A percentile compares a stretch with the other conserved stretches of the same genome.
Conservation (phyloP, 495 filamentous ascomycete species). For the Schizothecium vesticola region DNA sequence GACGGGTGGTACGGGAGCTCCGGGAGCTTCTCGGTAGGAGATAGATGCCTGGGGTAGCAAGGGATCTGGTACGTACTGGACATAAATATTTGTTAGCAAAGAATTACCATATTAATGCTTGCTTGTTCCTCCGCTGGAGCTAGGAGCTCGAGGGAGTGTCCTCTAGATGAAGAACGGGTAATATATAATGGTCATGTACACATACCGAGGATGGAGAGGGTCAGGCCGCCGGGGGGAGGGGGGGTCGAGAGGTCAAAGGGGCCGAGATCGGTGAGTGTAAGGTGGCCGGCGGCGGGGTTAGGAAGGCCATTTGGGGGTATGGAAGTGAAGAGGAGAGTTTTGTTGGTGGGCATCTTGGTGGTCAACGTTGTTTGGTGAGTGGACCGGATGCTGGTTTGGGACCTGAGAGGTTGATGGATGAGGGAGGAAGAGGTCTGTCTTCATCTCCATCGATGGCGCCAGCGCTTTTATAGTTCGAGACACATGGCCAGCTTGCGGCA, state of each 20-base stretch:
- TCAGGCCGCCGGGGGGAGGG: background rate
- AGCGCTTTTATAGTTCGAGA: background rate
- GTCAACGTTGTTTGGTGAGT: background rate
- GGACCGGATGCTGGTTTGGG: background rate
- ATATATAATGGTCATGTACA: too few relatives aligned
- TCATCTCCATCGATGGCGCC: background rate
- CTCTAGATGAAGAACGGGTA: too few relatives aligned
- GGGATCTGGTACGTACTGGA: background rate
- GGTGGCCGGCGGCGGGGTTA: constrained; percentile 59
- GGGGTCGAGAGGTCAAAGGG: constrained; percentile 53
- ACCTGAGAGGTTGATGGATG: background rate
- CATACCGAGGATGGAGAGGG: constrained; percentile 18
- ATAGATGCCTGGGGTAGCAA: background rate
- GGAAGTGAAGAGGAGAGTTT: constrained; percentile 67
- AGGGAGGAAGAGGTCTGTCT: background rate
- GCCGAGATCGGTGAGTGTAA: constrained; percentile 55
- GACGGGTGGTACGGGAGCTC: too few relatives aligned
- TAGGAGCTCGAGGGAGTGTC: too few relatives aligned
- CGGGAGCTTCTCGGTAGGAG: too few relatives aligned
- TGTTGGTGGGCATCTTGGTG: constrained; percentile 45
- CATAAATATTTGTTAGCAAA: background rate
- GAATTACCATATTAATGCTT: background rate
- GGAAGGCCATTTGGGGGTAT: constrained; percentile 60
- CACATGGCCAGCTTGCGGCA: background rate
- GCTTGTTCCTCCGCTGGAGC: too few relatives aligned